Conservation (phyloP, 495 filamentous ascomycete species). For the Penicillium fimorum region DNA sequence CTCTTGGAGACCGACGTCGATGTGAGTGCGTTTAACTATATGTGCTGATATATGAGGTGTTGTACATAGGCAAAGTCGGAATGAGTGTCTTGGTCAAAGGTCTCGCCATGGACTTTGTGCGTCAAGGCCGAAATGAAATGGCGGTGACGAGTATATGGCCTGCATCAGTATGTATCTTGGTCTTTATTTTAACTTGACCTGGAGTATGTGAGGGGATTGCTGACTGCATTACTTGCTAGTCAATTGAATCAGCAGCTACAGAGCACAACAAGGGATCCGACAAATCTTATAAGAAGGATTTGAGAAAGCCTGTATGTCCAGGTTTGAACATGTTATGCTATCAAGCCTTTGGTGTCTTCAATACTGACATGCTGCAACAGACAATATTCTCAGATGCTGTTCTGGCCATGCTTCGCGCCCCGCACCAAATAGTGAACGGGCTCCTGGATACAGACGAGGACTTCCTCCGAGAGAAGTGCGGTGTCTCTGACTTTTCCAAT, state of each 20-base stretch:
- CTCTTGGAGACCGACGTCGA: neutral
- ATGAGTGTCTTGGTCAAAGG: conserved; percentile 84
- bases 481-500: conserved; percentile 69
- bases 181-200: neutral
- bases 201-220: conserved; percentile 1
- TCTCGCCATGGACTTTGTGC: conserved; percentile 76
- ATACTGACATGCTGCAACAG: conserved; percentile 14
- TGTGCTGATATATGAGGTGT: conserved; percentile 1
- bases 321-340: neutral
- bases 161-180: conserved; percentile 54
- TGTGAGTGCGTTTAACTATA: neutral
- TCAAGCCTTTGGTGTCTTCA: neutral
- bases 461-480: conserved; percentile 64
- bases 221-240: conserved; percentile 32
- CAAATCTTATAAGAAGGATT: conserved; percentile 47
- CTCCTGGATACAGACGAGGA: conserved; percentile 77
- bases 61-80: conserved; percentile 60
- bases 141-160: conserved; percentile 83
- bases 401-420: conserved; percentile 66
- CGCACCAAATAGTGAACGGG: conserved; percentile 63
- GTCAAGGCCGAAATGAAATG: conserved; percentile 65
- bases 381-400: conserved; percentile 81
- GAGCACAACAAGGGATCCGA: conserved; percentile 38
- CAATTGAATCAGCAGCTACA: conserved; percentile 74
- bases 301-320: conserved; percentile 57